Conservation (phyloP, 345 rosid genomes). For the Clausena lansium region DNA sequence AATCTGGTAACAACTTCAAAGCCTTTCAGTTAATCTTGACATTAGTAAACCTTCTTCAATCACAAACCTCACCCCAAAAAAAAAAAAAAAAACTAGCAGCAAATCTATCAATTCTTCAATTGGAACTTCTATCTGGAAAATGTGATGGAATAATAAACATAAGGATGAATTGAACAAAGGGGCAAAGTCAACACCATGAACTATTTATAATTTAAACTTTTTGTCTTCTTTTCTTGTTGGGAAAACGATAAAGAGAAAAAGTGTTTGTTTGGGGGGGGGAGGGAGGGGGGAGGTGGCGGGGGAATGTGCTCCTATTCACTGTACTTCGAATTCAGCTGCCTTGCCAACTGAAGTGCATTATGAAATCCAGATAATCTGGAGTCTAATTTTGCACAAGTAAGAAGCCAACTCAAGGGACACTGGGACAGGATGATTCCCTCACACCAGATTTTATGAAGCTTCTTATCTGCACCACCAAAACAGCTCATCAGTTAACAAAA, state of each 20-base stretch:
- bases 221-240: slow-evolving; percentile 16
- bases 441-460: slow-evolving; percentile 9
- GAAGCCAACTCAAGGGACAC: slow-evolving; percentile 19
- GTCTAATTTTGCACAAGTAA: slow-evolving; percentile 11
- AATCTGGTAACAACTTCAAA: neutral
- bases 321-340: slow-evolving; percentile 35
- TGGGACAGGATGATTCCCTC: slow-evolving; percentile 8
- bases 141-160: neutral
- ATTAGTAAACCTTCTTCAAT: slow-evolving; percentile 18
- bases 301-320: slow-evolving; percentile 33
- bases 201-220: slow-evolving; percentile 37
- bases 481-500: neutral
- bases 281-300: too few species aligned
- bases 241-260: neutral
- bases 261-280: too few species aligned
- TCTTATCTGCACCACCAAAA: slow-evolving; percentile 28
- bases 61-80: slow-evolving; percentile 33
- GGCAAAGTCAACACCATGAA: slow-evolving; percentile 28
- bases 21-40: neutral
- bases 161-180: slow-evolving; percentile 26
- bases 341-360: slow-evolving; percentile 25
- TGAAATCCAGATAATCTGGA: slow-evolving; percentile 16
- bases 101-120: slow-evolving; percentile 12
- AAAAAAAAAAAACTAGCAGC: slow-evolving; percentile 16
- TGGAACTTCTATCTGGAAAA: slow-evolving; percentile 12